Conservation (phyloP, 805 yeast genomes). For the Starmera pachycereana region DNA sequence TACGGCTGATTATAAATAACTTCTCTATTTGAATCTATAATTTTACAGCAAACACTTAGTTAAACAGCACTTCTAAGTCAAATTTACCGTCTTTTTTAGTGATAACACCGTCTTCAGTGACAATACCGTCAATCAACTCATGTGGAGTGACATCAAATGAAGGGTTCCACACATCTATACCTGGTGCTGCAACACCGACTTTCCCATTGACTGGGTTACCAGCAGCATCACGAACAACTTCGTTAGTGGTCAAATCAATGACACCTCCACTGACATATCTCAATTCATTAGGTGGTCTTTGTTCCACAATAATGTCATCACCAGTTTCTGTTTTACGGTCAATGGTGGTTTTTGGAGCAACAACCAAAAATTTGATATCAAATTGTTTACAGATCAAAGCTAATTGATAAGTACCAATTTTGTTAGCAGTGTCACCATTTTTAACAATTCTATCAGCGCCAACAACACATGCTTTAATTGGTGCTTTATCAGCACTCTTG, state of each 20-base stretch:
- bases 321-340: slow-evolving; percentile 63
- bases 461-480: slow-evolving; percentile 80
- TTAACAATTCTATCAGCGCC: slow-evolving; percentile 93
- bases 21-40: neutral
- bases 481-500: slow-evolving; percentile 29
- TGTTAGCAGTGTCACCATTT: slow-evolving; percentile 95
- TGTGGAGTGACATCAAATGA: slow-evolving; percentile 92
- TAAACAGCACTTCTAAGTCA: slow-evolving; percentile 22
- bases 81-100: slow-evolving; percentile 46
- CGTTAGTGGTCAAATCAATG: slow-evolving; percentile 23
- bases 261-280: slow-evolving; percentile 66
- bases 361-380: slow-evolving; percentile 77
- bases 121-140: slow-evolving; percentile 73
- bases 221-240: slow-evolving; percentile 15
- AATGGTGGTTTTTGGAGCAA: slow-evolving; percentile 90
- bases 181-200: slow-evolving; percentile 78
- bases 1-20: neutral
- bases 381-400: slow-evolving; percentile 59
- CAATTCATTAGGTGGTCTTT: slow-evolving; percentile 74
- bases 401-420: slow-evolving; percentile 89
- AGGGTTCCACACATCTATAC: slow-evolving; percentile 89
- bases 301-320: slow-evolving; percentile 72
- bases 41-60: neutral
- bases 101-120: slow-evolving; percentile 66
- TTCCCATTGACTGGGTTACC: slow-evolving; percentile 30